Evolutionary conservation across 2,329 filamentous ascomycete genomes (phyloP).

Genomic region (Venturia carpophila): DNA sequence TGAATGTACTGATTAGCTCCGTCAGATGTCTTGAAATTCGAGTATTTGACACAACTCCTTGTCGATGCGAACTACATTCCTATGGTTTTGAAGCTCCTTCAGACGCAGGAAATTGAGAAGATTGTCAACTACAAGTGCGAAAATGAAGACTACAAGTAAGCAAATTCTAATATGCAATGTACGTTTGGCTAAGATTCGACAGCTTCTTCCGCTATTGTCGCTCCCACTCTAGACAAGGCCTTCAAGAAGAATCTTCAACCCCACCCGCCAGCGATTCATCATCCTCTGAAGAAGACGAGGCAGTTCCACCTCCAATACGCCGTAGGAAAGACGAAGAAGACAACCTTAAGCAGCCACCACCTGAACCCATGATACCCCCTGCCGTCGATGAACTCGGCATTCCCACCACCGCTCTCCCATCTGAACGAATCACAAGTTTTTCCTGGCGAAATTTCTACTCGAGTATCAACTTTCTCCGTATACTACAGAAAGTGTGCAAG

Average conservation of each 20-base stretch:
- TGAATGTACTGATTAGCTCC: conserved; percentile 21
- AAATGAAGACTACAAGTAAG: conserved; percentile 69
- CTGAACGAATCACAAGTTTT: conserved; percentile 76
- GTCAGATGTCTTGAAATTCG: conserved; percentile 84
- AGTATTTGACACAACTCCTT: conserved; percentile 87
- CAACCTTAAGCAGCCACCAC: conserved; percentile 24
- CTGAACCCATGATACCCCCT: conserved; percentile 35
- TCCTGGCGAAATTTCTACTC: conserved; percentile 94
- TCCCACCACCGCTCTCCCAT: conserved; percentile 61
- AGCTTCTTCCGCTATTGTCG: conserved; percentile 93
- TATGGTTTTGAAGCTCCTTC: conserved; percentile 84
- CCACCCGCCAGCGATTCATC: conserved; percentile 22
- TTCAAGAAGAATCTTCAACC: conserved; percentile 25
- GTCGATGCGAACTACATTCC: conserved; percentile 94
- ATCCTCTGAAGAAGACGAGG: conserved; percentile 50
- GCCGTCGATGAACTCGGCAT: conserved; percentile 83
- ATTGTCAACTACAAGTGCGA: conserved; percentile 81
- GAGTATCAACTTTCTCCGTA: conserved; percentile 86
- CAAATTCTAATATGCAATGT: not conserved
- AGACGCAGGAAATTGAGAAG: conserved; percentile 87
- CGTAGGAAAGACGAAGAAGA: conserved; percentile 40
- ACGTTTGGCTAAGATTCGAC: conserved; percentile 22
- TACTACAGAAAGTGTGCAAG: conserved; percentile 97
- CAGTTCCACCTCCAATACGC: conserved; percentile 73
- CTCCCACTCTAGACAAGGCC: conserved; percentile 54